A percentile compares a stretch with the other conserved stretches of the same genome.
Conservation (phyloP, 371 early-diverging fungal genomes). For the Rhizopus delemar region DNA sequence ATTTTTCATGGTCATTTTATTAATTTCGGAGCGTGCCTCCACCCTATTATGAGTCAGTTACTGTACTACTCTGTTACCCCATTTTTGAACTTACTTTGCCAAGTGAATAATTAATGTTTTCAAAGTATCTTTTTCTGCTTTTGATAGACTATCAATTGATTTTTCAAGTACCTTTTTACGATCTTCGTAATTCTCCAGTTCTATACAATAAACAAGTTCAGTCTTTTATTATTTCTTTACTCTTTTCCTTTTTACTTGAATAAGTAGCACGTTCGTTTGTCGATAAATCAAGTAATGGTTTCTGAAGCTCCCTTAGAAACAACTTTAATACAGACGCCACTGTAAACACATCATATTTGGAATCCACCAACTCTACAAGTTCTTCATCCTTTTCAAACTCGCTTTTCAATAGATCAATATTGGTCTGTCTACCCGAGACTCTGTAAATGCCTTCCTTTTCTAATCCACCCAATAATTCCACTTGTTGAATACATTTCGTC, state of each 20-base stretch:
- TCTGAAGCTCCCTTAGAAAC: constrained; percentile 64
- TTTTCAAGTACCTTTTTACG: constrained; percentile 36
- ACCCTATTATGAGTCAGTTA: constrained; percentile 32
- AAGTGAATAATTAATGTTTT: constrained; percentile 52
- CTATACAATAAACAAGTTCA: constrained; percentile 13
- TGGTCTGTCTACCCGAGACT: constrained; percentile 56
- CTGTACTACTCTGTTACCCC: background rate
- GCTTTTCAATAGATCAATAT: constrained; percentile 48
- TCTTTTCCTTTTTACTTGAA: constrained; percentile 45
- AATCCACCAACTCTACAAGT: constrained; percentile 40
- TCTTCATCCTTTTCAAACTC: constrained; percentile 60
- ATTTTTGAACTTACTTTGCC: constrained; percentile 41
- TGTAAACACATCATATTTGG: constrained; percentile 56
- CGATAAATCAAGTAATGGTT: constrained; percentile 59
- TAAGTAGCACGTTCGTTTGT: constrained; percentile 58
- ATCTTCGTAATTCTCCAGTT: constrained; percentile 25
- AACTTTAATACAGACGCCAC: constrained; percentile 66
- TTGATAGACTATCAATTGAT: constrained; percentile 37
- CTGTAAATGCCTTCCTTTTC: constrained; percentile 65
- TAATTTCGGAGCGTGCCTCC: constrained; percentile 41
- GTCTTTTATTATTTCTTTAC: background rate
- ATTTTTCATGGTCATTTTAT: constrained; percentile 64
- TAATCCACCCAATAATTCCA: constrained; percentile 55
- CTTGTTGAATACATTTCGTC: constrained; percentile 46
- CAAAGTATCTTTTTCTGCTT: constrained; percentile 53